phyloP scores from a whole-genome alignment of 2,329 filamentous ascomycete genomes.

The Diaporthe batatas region DNA sequence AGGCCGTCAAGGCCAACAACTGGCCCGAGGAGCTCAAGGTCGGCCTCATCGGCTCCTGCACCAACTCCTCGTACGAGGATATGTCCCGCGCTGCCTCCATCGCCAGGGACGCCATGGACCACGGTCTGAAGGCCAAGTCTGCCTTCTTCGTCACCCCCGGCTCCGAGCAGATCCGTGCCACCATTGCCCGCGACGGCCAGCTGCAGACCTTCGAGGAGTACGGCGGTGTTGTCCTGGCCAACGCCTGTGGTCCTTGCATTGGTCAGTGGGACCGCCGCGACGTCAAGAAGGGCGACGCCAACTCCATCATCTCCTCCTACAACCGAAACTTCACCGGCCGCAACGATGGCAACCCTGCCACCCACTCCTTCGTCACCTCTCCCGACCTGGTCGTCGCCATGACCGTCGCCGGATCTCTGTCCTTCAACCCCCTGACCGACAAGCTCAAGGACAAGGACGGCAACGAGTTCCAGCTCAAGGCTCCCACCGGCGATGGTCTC shows the following conservation, averaged over 20 bases:
- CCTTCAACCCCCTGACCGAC: constrained; percentile 96
- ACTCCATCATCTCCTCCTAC: constrained; percentile 98
- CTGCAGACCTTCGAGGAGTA: constrained; percentile 96
- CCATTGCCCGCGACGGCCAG: constrained; percentile 90
- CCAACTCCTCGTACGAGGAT: constrained; percentile 88
- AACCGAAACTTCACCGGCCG: constrained; percentile 99
- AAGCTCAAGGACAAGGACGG: constrained; percentile 94
- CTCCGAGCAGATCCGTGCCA: constrained; percentile 96
- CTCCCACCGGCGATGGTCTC: constrained; percentile 85
- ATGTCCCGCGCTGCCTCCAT: constrained; percentile 96
- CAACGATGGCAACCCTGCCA: constrained; percentile 72
- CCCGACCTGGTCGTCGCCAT: constrained; percentile 60
- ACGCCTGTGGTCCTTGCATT: constrained; percentile 93
- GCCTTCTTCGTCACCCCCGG: constrained; percentile 96
- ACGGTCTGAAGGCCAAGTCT: constrained; percentile 94
- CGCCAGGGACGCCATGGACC: constrained; percentile 88
- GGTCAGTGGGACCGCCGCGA: constrained; percentile 96
- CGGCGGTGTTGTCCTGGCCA: constrained; percentile 93
- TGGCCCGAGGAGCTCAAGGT: constrained; percentile 98
- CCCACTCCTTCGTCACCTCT: constrained; percentile 62
- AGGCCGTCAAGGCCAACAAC: constrained; percentile 91
- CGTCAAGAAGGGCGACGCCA: constrained; percentile 93
- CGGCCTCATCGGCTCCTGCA: constrained; percentile 97
- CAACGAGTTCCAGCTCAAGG: constrained; percentile 91
- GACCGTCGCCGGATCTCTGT: constrained; percentile 58